Evolutionary conservation across 306 rosid species (phyloP), one percentile per base, ranked within the genome.

Genomic region (Elaeagnus macrophylla): DNA sequence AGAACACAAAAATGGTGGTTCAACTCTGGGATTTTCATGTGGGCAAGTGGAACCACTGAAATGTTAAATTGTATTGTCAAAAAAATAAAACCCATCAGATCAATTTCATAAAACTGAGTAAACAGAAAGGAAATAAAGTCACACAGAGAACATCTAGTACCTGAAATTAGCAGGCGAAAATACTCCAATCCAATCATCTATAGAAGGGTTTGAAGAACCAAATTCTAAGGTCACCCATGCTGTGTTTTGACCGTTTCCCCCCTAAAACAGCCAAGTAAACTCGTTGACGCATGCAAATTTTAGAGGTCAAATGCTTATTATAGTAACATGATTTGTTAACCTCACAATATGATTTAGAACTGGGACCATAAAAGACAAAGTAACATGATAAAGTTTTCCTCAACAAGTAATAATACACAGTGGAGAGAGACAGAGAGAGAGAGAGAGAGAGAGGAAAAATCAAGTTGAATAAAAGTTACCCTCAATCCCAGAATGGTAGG

Each of bases 111-210:
- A 39, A 54, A 32, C 7, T 35, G 36, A 39, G 37, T 36, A 32
- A 52, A 4, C 20, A 40, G 43, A 49, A 1, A 10, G 32, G 32
- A 20, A 49, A 17, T 13, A 5, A 19, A 55, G 2, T 19, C 46
- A 18, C 37, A 39, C 10, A 5, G 64, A 54, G 39, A 38, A 25
- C 56, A 60, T 6, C 9, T 37, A 43, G 6, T 65, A 81, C 94
- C 78, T 87, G 78, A 83, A 83, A 62, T 81, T 81, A 72, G 81
- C 81, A 53, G 96, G 94, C 56, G 94, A 87, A 78, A 83, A 87
- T 46, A 83, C 94, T 32, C 94, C 94, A 65, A 87, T 81, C 89
- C 94, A 87, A 60, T 87, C 94, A 64, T 71, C 81, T 61, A 20
- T 37, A 37, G 78, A 61, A 35, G 94, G 87, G 46, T 75, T 69